A percentile compares a stretch with the other conserved stretches of the same genome.
These are phyloP conservation scores for Citrus inodora DNA, from an alignment of 345 rosid species.

Conservation along the genomic window DNA sequence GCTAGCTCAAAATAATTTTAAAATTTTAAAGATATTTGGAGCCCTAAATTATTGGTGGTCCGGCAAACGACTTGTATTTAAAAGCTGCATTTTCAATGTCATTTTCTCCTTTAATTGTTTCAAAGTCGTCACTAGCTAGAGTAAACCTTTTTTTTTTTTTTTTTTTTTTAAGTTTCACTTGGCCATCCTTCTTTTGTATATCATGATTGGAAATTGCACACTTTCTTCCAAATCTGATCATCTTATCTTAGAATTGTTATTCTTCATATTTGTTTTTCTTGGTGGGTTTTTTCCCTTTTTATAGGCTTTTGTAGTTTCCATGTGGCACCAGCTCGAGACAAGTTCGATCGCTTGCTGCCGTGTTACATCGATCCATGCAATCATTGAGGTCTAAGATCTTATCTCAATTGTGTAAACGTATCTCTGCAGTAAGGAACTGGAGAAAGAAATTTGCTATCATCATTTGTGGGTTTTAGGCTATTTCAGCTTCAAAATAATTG, in stretches of 20 bases:
- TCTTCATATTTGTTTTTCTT: background rate
- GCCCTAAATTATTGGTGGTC: conserved; percentile 34
- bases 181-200: background rate
- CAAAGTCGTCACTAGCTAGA: background rate
- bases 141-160: no score
- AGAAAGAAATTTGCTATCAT: background rate
- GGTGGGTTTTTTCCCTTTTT: background rate
- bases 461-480: background rate
- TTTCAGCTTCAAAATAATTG: background rate
- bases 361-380: background rate
- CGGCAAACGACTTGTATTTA: conserved; percentile 15
- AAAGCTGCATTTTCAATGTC: conserved; percentile 20
- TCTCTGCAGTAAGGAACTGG: background rate
- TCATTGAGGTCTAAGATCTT: background rate
- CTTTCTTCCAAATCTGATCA: background rate
- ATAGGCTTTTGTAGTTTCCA: background rate
- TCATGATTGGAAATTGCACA: conserved; percentile 8
- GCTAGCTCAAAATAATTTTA: background rate
- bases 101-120: conserved; percentile 6
- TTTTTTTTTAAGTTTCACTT: background rate
- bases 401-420: no score
- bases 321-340: background rate
- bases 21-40: conserved; percentile 14
- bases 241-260: background rate
- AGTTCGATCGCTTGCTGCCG: background rate